Evolutionary conservation across 2,329 filamentous ascomycete genomes (phyloP).

Genomic region (Cladosporium cucumerinum): DNA sequence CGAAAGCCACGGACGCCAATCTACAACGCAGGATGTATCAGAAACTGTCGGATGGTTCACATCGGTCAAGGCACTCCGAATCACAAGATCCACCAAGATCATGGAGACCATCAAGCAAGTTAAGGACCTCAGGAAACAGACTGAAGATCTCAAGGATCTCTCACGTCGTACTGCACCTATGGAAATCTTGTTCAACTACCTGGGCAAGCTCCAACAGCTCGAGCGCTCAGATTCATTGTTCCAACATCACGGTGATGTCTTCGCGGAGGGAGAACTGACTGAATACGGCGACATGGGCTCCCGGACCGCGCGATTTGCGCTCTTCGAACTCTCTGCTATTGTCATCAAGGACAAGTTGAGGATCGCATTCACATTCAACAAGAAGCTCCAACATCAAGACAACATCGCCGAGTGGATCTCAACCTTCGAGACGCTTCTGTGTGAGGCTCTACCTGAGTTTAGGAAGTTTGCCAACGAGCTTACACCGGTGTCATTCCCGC

Average conservation of each 20-base stretch:
- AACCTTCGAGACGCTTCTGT: conserved; percentile 4
- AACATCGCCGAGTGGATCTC: conserved; percentile 12
- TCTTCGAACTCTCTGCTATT: conserved; percentile 13
- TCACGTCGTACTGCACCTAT: not conserved
- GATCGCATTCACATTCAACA: conserved; percentile 16
- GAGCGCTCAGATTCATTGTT: conserved; percentile 13
- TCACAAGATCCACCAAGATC: conserved; percentile 2
- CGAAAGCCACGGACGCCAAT: conserved; percentile 12
- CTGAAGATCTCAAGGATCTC: not conserved
- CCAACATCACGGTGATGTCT: conserved; percentile 11
- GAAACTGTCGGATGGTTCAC: conserved; percentile 15
- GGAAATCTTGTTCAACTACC: conserved; percentile 14
- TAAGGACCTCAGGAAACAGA: conserved; percentile 5
- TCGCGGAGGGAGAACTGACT: conserved; percentile 9
- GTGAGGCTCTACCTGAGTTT: conserved; percentile 8
- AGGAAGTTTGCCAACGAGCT: conserved; percentile 10
- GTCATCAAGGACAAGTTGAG: conserved; percentile 13
- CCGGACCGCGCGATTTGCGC: conserved; percentile 7
- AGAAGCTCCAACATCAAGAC: conserved; percentile 11
- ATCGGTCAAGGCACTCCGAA: conserved; percentile 2
- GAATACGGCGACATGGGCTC: conserved; percentile 15
- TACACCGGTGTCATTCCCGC: conserved; percentile 6
- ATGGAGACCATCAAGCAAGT: conserved; percentile 11
- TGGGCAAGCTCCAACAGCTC: conserved; percentile 13
- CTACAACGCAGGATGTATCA: conserved; percentile 6